These are phyloP conservation scores for Mortierella sp. DNA, from an alignment of 371 early-diverging fungal species.

Conservation along the genomic window DNA sequence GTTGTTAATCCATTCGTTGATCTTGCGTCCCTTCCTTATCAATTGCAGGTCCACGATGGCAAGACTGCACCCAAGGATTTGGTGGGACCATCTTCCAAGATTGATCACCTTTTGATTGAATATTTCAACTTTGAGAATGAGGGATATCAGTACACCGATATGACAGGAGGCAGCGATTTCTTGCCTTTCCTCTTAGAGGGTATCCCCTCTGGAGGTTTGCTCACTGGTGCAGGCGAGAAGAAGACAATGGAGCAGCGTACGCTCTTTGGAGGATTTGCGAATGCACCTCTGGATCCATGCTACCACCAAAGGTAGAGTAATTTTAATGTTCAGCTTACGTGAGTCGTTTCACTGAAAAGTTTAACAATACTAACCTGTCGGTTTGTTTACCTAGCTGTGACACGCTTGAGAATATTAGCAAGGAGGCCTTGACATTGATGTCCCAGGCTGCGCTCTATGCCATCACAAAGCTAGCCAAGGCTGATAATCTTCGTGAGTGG, in stretches of 20 bases:
- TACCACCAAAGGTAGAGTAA: conserved; percentile 64
- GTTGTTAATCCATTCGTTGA: not conserved
- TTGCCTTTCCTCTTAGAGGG: conserved; percentile 55
- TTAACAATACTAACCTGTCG: not conserved
- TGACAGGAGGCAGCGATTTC: conserved; percentile 56
- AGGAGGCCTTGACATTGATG: conserved; percentile 45
- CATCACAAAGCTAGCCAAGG: conserved; percentile 33
- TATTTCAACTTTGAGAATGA: conserved; percentile 61
- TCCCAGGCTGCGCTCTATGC: conserved; percentile 53
- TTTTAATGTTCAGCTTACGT: not conserved
- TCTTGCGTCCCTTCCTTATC: too few relatives aligned
- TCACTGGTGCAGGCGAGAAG: conserved; percentile 74
- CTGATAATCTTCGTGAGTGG: conserved; percentile 47
- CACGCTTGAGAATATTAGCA: conserved; percentile 52
- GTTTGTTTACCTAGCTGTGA: conserved; percentile 36
- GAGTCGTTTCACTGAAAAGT: not conserved
- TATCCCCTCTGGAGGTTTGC: conserved; percentile 67
- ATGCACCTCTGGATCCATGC: conserved; percentile 75
- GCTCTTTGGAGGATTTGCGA: conserved; percentile 77
- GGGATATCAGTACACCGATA: conserved; percentile 45
- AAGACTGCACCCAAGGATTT: conserved; percentile 56
- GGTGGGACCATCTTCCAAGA: conserved; percentile 58
- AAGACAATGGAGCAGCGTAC: conserved; percentile 71
- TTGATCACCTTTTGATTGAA: conserved; percentile 70
- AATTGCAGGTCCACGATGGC: conserved; percentile 57